Evolutionary conservation across 306 rosid species (phyloP).

Genomic region (Cicer pinnatifidum): DNA sequence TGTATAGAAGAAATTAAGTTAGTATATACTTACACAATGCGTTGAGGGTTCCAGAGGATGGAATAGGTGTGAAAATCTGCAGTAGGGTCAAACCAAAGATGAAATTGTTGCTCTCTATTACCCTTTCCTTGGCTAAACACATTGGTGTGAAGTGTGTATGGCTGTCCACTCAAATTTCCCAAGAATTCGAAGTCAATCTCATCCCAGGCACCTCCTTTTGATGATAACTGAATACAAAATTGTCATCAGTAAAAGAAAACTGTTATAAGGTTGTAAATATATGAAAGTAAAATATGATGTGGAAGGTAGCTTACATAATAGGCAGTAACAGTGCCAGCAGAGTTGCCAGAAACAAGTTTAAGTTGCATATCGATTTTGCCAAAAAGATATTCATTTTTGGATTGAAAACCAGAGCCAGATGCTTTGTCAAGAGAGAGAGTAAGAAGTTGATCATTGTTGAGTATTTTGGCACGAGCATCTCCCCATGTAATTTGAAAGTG

Average conservation of each 20-base stretch:
- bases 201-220: constrained; percentile 67
- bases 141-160: constrained; percentile 71
- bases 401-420: constrained; percentile 79
- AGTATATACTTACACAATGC: constrained; percentile 52
- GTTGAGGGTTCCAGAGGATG: constrained; percentile 65
- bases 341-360: constrained; percentile 67
- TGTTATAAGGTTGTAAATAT: not conserved
- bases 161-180: constrained; percentile 72
- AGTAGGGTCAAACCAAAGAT: constrained; percentile 78
- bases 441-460: constrained; percentile 50
- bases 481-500: constrained; percentile 73
- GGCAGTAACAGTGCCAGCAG: constrained; percentile 80
- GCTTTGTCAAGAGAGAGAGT: constrained; percentile 68
- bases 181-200: constrained; percentile 76
- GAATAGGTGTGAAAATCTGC: constrained; percentile 71
- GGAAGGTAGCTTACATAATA: constrained; percentile 57
- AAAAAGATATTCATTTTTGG: constrained; percentile 56
- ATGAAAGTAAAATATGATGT: not conserved
- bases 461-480: constrained; percentile 61
- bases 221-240: constrained; percentile 48
- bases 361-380: constrained; percentile 74
- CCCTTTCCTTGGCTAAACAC: constrained; percentile 71
- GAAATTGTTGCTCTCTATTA: constrained; percentile 65
- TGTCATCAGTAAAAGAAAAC: not conserved
- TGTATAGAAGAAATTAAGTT: not conserved